Conservation (phyloP, 2,329 filamentous ascomycete species). For the Neonectria faginata region DNA sequence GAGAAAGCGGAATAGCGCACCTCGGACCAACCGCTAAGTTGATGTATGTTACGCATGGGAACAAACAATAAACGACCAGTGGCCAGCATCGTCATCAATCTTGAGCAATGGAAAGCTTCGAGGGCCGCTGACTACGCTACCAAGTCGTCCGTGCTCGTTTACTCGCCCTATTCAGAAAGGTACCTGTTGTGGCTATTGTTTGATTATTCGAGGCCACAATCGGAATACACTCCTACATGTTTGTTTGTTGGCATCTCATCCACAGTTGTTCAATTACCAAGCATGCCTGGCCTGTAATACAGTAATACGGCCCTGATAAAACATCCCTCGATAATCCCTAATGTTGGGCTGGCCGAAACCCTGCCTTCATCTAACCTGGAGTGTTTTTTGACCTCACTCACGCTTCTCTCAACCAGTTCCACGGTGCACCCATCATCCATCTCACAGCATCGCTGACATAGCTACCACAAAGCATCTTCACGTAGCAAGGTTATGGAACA, state of each 20-base stretch:
- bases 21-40: not conserved
- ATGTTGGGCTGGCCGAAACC: not conserved
- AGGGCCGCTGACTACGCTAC: no score
- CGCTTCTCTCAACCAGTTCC: not conserved
- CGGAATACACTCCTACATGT: not conserved
- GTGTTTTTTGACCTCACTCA: not conserved
- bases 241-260: not conserved
- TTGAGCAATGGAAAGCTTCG: not conserved
- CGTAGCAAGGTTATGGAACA: not conserved
- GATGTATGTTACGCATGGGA: not conserved
- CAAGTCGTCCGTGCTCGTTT: not conserved
- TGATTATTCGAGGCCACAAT: not conserved
- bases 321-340: not conserved
- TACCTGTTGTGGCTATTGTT: not conserved
- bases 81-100: not conserved
- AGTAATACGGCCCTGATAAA: not conserved
- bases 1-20: slow-evolving; percentile 18
- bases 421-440: not conserved
- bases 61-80: not conserved
- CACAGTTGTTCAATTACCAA: no score
- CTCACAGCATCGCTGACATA: not conserved
- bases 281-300: no score
- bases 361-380: not conserved
- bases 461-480: not conserved
- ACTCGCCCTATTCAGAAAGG: not conserved